phyloP scores from a whole-genome alignment of 495 filamentous ascomycete species.

The Aspergillus campestris region DNA sequence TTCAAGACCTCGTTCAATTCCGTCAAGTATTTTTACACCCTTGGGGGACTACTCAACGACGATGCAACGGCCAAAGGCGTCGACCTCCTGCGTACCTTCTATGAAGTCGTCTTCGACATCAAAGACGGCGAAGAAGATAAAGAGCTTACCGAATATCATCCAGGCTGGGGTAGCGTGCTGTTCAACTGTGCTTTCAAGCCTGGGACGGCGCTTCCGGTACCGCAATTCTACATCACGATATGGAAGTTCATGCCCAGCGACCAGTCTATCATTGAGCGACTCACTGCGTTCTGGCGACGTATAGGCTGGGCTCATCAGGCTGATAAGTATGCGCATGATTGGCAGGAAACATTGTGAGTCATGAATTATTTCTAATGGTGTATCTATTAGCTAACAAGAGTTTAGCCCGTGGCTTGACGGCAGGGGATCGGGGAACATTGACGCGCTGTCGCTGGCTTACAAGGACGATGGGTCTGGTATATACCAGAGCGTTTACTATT shows the following conservation, averaged over 20 bases:
- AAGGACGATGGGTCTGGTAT: background rate
- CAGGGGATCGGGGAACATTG: background rate
- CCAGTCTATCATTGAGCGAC: background rate
- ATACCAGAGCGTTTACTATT: slow-evolving; percentile 1
- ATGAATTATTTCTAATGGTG: background rate
- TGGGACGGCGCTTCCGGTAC: background rate
- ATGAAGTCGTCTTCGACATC: background rate
- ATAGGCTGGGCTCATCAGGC: background rate
- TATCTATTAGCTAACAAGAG: background rate
- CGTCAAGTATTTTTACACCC: background rate
- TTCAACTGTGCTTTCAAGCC: background rate
- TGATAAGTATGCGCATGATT: background rate
- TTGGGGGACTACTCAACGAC: background rate
- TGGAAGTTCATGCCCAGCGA: background rate
- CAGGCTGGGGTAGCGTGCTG: background rate
- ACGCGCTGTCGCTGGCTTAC: background rate
- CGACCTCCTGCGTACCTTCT: background rate
- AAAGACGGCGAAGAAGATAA: background rate
- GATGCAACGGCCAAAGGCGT: background rate
- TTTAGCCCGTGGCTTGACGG: background rate
- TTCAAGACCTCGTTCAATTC: background rate
- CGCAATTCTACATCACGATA: background rate
- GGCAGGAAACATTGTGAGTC: background rate
- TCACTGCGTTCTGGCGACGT: background rate
- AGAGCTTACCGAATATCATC: background rate